A percentile compares a stretch with the other conserved stretches of the same genome.
phyloP scores from a whole-genome alignment of 441 rosid species.

The Brassica balearica region DNA sequence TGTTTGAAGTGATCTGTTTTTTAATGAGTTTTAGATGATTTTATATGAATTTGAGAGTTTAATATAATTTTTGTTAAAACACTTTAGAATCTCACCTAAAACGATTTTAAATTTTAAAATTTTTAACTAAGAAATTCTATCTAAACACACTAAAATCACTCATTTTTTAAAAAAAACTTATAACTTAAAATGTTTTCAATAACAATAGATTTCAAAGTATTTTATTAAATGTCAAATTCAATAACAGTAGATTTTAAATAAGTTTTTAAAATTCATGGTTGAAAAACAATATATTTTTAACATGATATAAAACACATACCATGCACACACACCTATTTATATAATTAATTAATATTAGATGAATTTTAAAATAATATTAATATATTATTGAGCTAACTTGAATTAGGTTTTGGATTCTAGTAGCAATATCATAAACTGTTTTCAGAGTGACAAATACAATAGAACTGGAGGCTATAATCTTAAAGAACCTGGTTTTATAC shows the following conservation, averaged over 20 bases:
- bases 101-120: too few species aligned
- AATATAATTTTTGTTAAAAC: too few species aligned
- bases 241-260: background rate
- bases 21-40: background rate
- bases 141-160: background rate
- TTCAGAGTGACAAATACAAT: background rate
- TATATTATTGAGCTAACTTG: background rate
- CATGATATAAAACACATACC: background rate
- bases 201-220: background rate
- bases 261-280: background rate
- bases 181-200: too few species aligned
- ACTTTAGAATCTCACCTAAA: background rate
- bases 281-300: background rate
- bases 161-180: too few species aligned
- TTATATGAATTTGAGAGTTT: too few species aligned
- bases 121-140: background rate
- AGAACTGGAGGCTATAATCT: background rate
- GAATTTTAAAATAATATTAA: background rate
- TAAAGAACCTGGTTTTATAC: background rate
- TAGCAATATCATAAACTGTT: background rate
- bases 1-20: background rate
- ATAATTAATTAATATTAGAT: background rate
- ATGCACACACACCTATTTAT: background rate
- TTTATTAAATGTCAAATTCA: background rate
- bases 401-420: background rate